phyloP scores from a whole-genome alignment of 495 filamentous ascomycete species.

The Penicillium bialowiezense region DNA sequence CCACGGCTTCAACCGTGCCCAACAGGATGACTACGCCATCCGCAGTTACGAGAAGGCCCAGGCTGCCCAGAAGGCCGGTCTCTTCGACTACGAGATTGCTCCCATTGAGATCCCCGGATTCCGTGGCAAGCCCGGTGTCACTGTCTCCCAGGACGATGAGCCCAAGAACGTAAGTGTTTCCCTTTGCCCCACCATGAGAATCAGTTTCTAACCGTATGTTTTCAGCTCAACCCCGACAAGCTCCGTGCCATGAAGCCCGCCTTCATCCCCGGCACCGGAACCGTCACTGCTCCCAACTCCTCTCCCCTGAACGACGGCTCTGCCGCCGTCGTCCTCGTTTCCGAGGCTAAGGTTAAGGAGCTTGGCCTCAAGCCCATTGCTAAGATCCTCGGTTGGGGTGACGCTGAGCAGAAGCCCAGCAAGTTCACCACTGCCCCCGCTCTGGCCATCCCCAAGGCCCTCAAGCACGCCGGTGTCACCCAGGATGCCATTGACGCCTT shows the following conservation, averaged over 20 bases:
- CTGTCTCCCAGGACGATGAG: constrained; percentile 86
- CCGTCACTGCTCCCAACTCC: constrained; percentile 96
- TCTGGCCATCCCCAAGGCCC: constrained; percentile 93
- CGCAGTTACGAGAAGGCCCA: constrained; percentile 87
- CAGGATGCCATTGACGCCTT: constrained; percentile 81
- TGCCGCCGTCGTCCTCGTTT: constrained; percentile 84
- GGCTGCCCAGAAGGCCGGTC: constrained; percentile 71
- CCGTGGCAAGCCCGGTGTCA: constrained; percentile 82
- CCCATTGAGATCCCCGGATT: constrained; percentile 85
- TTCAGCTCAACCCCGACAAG: constrained; percentile 84
- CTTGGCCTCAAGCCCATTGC: constrained; percentile 86
- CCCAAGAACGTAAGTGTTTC: constrained; percentile 70
- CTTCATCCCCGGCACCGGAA: constrained; percentile 77
- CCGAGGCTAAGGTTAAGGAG: constrained; percentile 83
- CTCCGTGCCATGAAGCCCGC: constrained; percentile 78
- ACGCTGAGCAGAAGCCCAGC: constrained; percentile 82
- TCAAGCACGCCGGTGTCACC: constrained; percentile 82
- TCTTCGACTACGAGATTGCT: constrained; percentile 81
- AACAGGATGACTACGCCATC: constrained; percentile 93
- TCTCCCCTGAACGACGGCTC: constrained; percentile 94
- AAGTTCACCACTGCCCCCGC: constrained; percentile 96
- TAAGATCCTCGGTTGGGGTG: constrained; percentile 95
- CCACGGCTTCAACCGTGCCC: constrained; percentile 72
- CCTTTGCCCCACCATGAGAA: background rate
- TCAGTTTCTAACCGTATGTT: background rate